Evolutionary conservation across 2,329 filamentous ascomycete genomes (phyloP), one percentile per base, ranked within the genome.

Genomic region (Cladosporium cucumerinum): DNA sequence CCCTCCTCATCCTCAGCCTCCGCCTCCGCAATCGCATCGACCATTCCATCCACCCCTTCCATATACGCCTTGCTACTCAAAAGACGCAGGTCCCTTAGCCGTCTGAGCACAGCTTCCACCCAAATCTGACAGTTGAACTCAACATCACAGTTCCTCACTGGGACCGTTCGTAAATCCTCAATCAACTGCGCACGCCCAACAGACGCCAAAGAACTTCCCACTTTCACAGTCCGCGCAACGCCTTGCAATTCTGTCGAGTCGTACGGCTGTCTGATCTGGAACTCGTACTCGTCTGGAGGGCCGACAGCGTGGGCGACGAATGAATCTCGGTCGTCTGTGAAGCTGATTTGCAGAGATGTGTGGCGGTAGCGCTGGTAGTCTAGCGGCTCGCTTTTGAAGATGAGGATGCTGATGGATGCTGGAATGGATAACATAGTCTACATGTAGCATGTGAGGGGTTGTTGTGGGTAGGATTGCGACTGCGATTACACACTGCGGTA

Each of bases 51-150:
- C 46, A 65, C 23, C 1, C 67, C 67, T 18, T 21, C 36, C 12
- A 46, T 64, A 14, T 67, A 67, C 36, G 43, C 49, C 8, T 65
- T 36, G 10, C 8, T 21, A 23, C 60, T 39, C 52, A 68, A 55
- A 0, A 57, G 7, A 12, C 52, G 57, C n/a, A 14, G 1, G 10
- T 61, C 32, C 28, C 49, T 61, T 2, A 68, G 54, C 26, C n/a
- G 61, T 18, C 58, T 54, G 26, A 68, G 64, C n/a, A 63, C 67
- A 3, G 25, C 34, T 34, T 65, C 46, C 2, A 67, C 54, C 66
- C 67, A 68, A 5, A 21, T 61, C 55, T 68, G 66, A 43, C 67
- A 67, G 21, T 66, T 60, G 55, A 66, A 68, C 25, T 67, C 67
- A 4, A 28, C 51, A 26, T 66, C 64, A 39, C 21, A 10, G n/a